phyloP scores from a whole-genome alignment of 345 rosid genomes.

The Gossypium turneri region DNA sequence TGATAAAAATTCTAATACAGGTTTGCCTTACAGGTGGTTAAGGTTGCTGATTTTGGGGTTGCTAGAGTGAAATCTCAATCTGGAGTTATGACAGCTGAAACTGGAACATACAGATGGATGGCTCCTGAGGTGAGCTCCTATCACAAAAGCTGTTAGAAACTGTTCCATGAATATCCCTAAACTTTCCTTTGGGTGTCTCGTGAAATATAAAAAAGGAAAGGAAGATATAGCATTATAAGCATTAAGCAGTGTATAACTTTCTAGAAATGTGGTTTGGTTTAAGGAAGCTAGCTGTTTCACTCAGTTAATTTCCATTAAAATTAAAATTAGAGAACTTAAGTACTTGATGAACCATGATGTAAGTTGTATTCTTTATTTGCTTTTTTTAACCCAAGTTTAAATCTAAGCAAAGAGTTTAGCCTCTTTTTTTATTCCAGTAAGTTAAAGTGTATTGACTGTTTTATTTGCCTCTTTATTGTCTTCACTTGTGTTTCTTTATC shows the following conservation, averaged over 20 bases:
- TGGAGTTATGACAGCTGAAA: slow-evolving; percentile 99
- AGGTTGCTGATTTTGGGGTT: slow-evolving; percentile 99
- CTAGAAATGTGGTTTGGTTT: not conserved
- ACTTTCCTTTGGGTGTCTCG: not conserved
- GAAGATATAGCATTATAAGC: too few species aligned
- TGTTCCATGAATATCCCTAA: not conserved
- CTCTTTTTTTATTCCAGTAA: not conserved
- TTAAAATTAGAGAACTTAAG: not conserved
- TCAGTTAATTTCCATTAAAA: not conserved
- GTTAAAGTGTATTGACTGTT: not conserved
- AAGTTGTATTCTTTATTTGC: not conserved
- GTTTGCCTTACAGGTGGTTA: slow-evolving; percentile 58
- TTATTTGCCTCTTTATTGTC: not conserved
- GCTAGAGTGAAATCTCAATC: slow-evolving; percentile 89
- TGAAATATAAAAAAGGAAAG: not conserved
- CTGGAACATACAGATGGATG: slow-evolving; percentile 99
- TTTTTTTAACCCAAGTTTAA: not conserved
- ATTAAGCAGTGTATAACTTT: not conserved
- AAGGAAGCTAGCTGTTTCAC: not conserved
- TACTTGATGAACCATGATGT: slow-evolving; percentile 1
- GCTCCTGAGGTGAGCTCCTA: slow-evolving; percentile 80
- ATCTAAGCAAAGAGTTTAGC: not conserved
- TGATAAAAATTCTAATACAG: not conserved
- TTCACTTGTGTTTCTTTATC: not conserved
- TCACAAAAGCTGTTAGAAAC: not conserved